phyloP scores from a whole-genome alignment of 352 stramenopile species.

The Chrysophaeum taylorii region DNA sequence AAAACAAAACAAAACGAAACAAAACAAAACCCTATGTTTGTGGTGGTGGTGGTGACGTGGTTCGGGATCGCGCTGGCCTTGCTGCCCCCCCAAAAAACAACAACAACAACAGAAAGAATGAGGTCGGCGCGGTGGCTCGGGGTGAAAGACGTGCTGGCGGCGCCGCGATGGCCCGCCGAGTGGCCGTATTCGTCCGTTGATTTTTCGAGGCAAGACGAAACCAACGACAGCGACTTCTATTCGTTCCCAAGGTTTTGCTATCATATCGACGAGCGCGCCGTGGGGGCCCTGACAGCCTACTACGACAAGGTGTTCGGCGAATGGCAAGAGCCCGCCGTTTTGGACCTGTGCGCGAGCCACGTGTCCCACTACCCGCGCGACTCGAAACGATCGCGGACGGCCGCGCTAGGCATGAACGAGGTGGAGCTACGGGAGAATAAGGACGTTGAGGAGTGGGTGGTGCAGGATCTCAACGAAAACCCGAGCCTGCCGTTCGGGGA shows the following conservation, averaged over 20 bases:
- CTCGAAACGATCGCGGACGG: slow-evolving; percentile 44
- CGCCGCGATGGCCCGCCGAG: slow-evolving; percentile 38
- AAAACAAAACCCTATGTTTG: too few species aligned
- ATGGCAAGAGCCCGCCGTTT: slow-evolving; percentile 46
- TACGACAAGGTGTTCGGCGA: slow-evolving; percentile 39
- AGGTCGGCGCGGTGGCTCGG: too few species aligned
- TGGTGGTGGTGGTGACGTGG: too few species aligned
- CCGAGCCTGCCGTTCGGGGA: slow-evolving; percentile 56
- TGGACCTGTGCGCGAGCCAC: slow-evolving; percentile 65
- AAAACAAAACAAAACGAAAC: too few species aligned
- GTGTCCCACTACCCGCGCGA: slow-evolving; percentile 59
- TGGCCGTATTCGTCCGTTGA: slow-evolving; percentile 55
- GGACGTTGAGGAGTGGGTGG: slow-evolving; percentile 52
- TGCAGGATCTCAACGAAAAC: slow-evolving; percentile 61
- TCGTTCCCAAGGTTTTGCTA: slow-evolving; percentile 50
- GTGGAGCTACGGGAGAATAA: slow-evolving; percentile 64
- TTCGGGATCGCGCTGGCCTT: too few species aligned
- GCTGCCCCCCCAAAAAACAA: not conserved
- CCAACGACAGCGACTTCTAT: slow-evolving; percentile 58
- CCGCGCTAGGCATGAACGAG: slow-evolving; percentile 64
- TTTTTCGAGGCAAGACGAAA: slow-evolving; percentile 59
- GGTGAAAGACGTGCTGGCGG: slow-evolving; percentile 31
- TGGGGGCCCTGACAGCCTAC: slow-evolving; percentile 54
- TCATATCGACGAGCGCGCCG: slow-evolving; percentile 63
- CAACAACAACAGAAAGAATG: too few species aligned